Conservation (phyloP, 2,329 filamentous ascomycete genomes). For the Massarina eburnea region DNA sequence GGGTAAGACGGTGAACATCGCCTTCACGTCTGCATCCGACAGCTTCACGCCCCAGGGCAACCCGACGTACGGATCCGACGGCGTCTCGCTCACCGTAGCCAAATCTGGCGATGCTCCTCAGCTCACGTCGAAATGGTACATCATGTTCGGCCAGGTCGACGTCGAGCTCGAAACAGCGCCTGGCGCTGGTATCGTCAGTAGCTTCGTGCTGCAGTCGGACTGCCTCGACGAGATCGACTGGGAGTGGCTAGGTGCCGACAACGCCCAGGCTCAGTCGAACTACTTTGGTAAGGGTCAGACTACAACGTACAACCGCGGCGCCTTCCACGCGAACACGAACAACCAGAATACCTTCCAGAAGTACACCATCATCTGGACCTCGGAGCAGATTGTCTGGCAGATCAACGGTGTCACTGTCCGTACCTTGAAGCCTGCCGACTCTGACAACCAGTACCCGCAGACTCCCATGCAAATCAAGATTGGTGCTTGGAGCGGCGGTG, state of each 20-base stretch:
- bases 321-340: slow-evolving; percentile 68
- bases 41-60: slow-evolving; percentile 73
- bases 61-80: slow-evolving; percentile 73
- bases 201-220: slow-evolving; percentile 87
- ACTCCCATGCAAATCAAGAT: slow-evolving; percentile 94
- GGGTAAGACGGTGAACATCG: slow-evolving; percentile 77
- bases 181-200: slow-evolving; percentile 90
- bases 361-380: slow-evolving; percentile 91
- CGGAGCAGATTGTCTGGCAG: slow-evolving; percentile 81
- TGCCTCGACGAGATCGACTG: slow-evolving; percentile 94
- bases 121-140: slow-evolving; percentile 90
- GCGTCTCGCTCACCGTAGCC: slow-evolving; percentile 78
- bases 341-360: slow-evolving; percentile 79
- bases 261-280: slow-evolving; percentile 84
- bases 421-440: slow-evolving; percentile 69
- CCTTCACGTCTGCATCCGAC: slow-evolving; percentile 77
- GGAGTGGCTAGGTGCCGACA: slow-evolving; percentile 86
- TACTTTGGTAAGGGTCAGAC: slow-evolving; percentile 95
- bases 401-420: slow-evolving; percentile 78
- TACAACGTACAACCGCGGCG: slow-evolving; percentile 81
- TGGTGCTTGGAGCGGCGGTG: slow-evolving; percentile 89
- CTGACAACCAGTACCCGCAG: slow-evolving; percentile 83
- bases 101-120: slow-evolving; percentile 81
- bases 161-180: slow-evolving; percentile 82
- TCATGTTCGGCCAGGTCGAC: slow-evolving; percentile 96